Evolutionary conservation across 1,284 basidiomycete species (phyloP).

Genomic region (Singerocomus inundabilis): DNA sequence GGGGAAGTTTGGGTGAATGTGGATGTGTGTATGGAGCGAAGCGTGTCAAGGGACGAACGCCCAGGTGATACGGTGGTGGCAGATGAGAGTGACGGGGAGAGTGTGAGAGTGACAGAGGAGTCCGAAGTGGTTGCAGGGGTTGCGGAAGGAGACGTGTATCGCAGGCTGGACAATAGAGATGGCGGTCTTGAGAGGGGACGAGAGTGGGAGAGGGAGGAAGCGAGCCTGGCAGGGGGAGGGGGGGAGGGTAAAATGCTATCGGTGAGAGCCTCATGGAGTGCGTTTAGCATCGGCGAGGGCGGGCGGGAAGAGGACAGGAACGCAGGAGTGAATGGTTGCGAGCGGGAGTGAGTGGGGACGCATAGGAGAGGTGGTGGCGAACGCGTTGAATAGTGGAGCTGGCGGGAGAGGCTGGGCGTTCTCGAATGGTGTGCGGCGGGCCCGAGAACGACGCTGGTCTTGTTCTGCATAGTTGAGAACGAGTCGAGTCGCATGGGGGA

Average conservation of each 20-base stretch:
- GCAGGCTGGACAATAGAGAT: slow-evolving; percentile 56
- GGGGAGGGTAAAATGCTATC: slow-evolving; percentile 40
- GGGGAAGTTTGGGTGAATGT: slow-evolving; percentile 14
- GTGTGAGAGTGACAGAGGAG: slow-evolving; percentile 31
- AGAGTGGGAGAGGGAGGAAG: slow-evolving; percentile 37
- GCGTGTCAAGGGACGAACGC: slow-evolving; percentile 58
- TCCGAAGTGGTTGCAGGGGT: slow-evolving; percentile 43
- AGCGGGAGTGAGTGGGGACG: slow-evolving; percentile 16
- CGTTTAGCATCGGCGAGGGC: slow-evolving; percentile 28
- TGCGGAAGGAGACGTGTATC: slow-evolving; percentile 63
- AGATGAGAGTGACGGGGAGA: slow-evolving; percentile 38
- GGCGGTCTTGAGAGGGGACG: slow-evolving; percentile 45
- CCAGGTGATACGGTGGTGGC: slow-evolving; percentile 29
- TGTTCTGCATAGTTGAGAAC: neutral
- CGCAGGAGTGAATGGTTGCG: slow-evolving; percentile 17
- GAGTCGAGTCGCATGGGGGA: slow-evolving; percentile 9
- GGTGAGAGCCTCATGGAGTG: slow-evolving; percentile 41
- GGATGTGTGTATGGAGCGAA: slow-evolving; percentile 54
- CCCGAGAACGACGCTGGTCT: slow-evolving; percentile 1
- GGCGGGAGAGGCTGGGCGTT: slow-evolving; percentile 17
- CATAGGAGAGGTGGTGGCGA: slow-evolving; percentile 21
- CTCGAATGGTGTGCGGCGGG: slow-evolving; percentile 6
- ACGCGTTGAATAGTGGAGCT: slow-evolving; percentile 12
- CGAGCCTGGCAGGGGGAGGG: slow-evolving; percentile 49
- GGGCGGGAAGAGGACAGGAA: slow-evolving; percentile 25